A percentile compares a stretch with the other conserved stretches of the same genome.
These are phyloP conservation scores for Mortierella claussenii DNA, from an alignment of 192 early-diverging fungal species.

Conservation along the genomic window DNA sequence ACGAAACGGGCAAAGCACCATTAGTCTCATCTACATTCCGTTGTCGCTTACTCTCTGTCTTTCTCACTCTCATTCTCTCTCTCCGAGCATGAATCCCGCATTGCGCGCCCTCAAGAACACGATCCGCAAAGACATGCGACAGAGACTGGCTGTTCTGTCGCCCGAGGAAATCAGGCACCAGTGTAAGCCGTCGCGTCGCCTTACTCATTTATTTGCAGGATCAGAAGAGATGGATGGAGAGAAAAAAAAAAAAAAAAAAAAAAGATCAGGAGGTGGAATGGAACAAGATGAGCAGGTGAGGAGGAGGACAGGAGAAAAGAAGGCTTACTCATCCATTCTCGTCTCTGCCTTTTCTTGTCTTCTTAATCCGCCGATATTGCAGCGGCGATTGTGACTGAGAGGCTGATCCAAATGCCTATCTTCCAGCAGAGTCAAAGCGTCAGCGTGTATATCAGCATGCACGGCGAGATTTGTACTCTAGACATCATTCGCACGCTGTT, in stretches of 20 bases:
- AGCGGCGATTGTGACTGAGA: slow-evolving; percentile 53
- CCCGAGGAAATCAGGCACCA: slow-evolving; percentile 42
- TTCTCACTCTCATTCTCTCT: too few relatives aligned
- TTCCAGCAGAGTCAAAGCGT: slow-evolving; percentile 57
- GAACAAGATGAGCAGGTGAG: too few relatives aligned
- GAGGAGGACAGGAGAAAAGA: too few relatives aligned
- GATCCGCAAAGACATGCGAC: slow-evolving; percentile 50
- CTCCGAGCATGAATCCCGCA: slow-evolving; percentile 47
- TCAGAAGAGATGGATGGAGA: too few relatives aligned
- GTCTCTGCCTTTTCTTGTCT: not conserved
- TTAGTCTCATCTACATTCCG: not conserved
- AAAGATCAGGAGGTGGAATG: too few relatives aligned
- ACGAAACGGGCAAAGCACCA: not conserved
- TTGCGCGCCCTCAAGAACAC: slow-evolving; percentile 41
- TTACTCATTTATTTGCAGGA: too few relatives aligned
- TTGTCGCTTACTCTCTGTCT: not conserved
- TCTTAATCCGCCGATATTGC: not conserved
- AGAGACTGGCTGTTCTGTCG: slow-evolving; percentile 21
- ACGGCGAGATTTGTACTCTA: slow-evolving; percentile 60
- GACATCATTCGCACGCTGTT: slow-evolving; percentile 60
- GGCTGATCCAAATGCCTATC: slow-evolving; percentile 36
- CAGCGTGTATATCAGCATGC: slow-evolving; percentile 66
- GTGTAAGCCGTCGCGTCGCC: slow-evolving; percentile 25
- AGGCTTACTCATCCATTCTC: not conserved
- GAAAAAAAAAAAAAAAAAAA: too few relatives aligned